These are phyloP conservation scores for Fusarium pininemorale DNA, from an alignment of 2,329 filamentous ascomycete genomes.

Conservation along the genomic window DNA sequence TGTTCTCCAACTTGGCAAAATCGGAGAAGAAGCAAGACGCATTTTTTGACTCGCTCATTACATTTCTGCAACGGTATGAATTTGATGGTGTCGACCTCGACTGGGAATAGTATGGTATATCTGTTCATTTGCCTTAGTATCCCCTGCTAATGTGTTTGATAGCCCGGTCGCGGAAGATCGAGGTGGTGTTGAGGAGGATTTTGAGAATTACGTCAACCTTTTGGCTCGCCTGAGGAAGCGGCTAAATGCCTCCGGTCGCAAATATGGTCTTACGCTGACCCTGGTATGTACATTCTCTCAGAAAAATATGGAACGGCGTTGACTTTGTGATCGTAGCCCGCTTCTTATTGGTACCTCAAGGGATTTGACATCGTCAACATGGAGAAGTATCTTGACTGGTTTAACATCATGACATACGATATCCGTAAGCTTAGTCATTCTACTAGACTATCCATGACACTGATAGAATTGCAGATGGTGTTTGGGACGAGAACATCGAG, in stretches of 20 bases:
- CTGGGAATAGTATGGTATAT: conserved; percentile 6
- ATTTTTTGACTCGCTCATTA: not conserved
- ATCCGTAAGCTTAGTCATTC: too few relatives aligned
- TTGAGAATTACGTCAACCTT: not conserved
- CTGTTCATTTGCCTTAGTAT: too few relatives aligned
- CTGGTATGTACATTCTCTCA: too few relatives aligned
- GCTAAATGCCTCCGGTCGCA: fast-evolving
- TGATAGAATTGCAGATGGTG: too few relatives aligned
- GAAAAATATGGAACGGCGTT: too few relatives aligned
- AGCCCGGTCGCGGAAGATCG: not conserved
- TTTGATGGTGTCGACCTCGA: not conserved
- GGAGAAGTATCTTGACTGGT: conserved; percentile 45
- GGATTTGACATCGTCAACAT: conserved; percentile 36
- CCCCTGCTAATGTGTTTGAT: too few relatives aligned
- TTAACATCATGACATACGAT: conserved; percentile 57
- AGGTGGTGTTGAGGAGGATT: not conserved
- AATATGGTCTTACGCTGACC: not conserved
- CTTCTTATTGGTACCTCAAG: conserved; percentile 45
- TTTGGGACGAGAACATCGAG: not conserved
- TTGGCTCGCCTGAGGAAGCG: not conserved
- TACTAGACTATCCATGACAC: too few relatives aligned
- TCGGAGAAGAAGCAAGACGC: not conserved
- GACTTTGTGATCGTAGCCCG: too few relatives aligned
- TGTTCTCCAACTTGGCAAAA: fast-evolving
- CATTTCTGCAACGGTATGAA: not conserved